Percentiles rank a stretch among this genome's conserved stretches.
phyloP scores from a whole-genome alignment of 148 eudicot genomes.

The Beta vulgaris region DNA sequence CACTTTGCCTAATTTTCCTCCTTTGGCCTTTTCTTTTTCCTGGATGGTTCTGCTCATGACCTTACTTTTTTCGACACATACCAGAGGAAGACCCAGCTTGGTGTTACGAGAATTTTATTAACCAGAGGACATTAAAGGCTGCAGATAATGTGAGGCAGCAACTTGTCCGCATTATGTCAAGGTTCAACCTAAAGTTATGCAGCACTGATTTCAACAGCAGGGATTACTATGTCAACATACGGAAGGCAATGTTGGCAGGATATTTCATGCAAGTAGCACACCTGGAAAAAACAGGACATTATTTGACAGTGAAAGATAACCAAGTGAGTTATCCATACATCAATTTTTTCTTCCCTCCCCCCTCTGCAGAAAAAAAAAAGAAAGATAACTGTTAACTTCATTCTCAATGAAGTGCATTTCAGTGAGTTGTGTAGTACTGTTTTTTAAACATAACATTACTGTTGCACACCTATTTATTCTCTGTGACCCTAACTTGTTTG shows the following conservation, averaged over 20 bases:
- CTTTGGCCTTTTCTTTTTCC: not conserved
- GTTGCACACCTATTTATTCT: too few relatives aligned
- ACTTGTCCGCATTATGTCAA: conserved; percentile 82
- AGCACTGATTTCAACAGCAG: conserved; percentile 96
- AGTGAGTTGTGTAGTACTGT: not conserved
- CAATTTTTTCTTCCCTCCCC: not conserved
- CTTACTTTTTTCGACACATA: not conserved
- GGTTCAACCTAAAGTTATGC: conserved; percentile 82
- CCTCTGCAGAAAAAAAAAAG: too few relatives aligned
- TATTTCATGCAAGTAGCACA: conserved; percentile 99
- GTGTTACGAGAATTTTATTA: conserved; percentile 94
- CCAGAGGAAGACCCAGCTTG: conserved; percentile 87
- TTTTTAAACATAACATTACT: not conserved
- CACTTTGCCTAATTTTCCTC: not conserved
- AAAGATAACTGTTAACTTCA: too few relatives aligned
- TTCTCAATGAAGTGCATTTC: not conserved
- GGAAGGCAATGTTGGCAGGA: conserved; percentile 98
- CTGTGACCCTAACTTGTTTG: not conserved
- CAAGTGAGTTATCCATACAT: conserved; percentile 46
- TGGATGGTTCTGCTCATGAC: not conserved
- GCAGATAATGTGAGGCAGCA: conserved; percentile 98
- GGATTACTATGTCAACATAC: conserved; percentile 86
- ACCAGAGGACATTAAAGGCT: conserved; percentile 70
- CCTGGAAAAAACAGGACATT: conserved; percentile 84
- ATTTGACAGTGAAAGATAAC: conserved; percentile 92